Percentiles rank a stretch among this genome's conserved stretches.
Conservation (phyloP, 2,329 filamentous ascomycete species). For the Paracorniculantispora psalliotae region DNA sequence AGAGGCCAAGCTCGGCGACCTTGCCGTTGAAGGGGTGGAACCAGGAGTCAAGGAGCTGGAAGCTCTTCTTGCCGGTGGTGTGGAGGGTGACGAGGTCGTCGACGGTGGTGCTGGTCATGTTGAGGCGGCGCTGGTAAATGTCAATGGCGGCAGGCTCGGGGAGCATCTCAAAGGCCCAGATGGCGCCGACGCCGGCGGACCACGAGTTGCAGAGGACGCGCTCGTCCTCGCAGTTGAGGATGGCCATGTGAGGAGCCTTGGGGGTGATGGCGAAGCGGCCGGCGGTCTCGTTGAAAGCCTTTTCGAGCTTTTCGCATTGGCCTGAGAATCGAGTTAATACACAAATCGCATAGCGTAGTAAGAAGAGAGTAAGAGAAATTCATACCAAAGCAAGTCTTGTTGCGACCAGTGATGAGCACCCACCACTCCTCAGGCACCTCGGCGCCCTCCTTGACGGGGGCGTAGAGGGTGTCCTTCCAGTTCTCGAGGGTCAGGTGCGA, state of each 20-base stretch:
- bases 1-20: constrained; percentile 56
- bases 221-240: constrained; percentile 70
- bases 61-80: constrained; percentile 46
- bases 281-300: constrained; percentile 62
- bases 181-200: constrained; percentile 57
- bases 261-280: constrained; percentile 57
- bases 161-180: constrained; percentile 65
- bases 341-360: not conserved
- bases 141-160: constrained; percentile 59
- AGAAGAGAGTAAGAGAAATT: not conserved
- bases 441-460: constrained; percentile 53
- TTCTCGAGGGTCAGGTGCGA: constrained; percentile 58
- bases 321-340: constrained; percentile 38
- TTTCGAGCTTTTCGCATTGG: constrained; percentile 59
- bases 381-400: constrained; percentile 70
- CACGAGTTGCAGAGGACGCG: constrained; percentile 71
- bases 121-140: constrained; percentile 61
- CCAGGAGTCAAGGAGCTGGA: constrained; percentile 51
- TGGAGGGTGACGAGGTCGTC: constrained; percentile 59
- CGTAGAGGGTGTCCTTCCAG: constrained; percentile 65
- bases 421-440: constrained; percentile 70
- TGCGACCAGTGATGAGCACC: constrained; percentile 67
- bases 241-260: constrained; percentile 60
- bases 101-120: constrained; percentile 62
- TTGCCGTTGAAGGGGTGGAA: constrained; percentile 74